A percentile compares a stretch with the other conserved stretches of the same genome.
Evolutionary conservation across 805 yeast genomes (phyloP).

Genomic region (Candida ponderosae): DNA sequence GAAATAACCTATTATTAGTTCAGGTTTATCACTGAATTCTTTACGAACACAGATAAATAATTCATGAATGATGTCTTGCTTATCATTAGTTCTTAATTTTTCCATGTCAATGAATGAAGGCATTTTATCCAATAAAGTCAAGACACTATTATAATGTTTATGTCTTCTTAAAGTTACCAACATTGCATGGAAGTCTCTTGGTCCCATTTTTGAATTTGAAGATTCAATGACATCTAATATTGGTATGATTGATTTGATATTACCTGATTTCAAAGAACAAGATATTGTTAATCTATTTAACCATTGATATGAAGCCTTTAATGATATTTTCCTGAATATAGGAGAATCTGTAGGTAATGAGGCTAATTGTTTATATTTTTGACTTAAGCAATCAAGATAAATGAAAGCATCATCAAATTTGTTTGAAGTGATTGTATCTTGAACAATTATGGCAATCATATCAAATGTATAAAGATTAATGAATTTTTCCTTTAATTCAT

Average conservation of each 20-base stretch:
- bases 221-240: conserved; percentile 9
- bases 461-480: conserved; percentile 6
- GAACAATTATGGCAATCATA: conserved; percentile 7
- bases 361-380: conserved; percentile 1
- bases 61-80: conserved; percentile 7
- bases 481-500: conserved; percentile 5
- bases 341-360: not conserved
- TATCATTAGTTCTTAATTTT: conserved; percentile 1
- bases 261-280: conserved; percentile 9
- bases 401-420: conserved; percentile 2
- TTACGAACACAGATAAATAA: conserved; percentile 9
- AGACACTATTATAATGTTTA: conserved; percentile 10
- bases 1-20: conserved; percentile 15
- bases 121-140: conserved; percentile 8
- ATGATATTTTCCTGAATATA: not conserved
- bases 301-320: not conserved
- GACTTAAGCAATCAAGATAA: conserved; percentile 8
- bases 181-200: conserved; percentile 10
- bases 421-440: conserved; percentile 1
- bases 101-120: conserved; percentile 9
- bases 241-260: conserved; percentile 5
- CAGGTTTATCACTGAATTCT: conserved; percentile 12
- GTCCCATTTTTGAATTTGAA: conserved; percentile 7
- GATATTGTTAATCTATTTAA: conserved; percentile 13
- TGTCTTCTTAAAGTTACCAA: conserved; percentile 11